A percentile compares a stretch with the other conserved stretches of the same genome.
These are phyloP conservation scores for Fomitopsis betulina DNA, from an alignment of 1,284 basidiomycete genomes.

Conservation along the genomic window DNA sequence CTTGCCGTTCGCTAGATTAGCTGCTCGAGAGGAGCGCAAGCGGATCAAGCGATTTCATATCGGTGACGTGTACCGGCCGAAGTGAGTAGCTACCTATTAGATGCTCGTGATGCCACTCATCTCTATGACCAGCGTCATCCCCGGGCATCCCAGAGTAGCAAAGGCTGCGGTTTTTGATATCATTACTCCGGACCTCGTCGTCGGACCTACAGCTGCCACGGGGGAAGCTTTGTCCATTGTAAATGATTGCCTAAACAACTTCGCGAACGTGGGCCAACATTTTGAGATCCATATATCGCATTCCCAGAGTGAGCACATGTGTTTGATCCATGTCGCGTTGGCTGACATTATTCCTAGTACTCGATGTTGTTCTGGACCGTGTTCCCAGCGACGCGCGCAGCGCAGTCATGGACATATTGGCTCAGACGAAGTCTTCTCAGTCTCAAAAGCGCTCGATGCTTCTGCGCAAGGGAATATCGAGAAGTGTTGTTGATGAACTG, in stretches of 20 bases:
- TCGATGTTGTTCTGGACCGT: slow-evolving; percentile 56
- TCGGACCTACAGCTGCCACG: slow-evolving; percentile 57
- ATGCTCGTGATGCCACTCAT: not conserved
- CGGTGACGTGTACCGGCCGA: slow-evolving; percentile 63
- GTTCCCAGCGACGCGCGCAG: slow-evolving; percentile 50
- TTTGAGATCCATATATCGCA: slow-evolving; percentile 77
- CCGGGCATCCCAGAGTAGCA: slow-evolving; percentile 66
- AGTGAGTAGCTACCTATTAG: slow-evolving; percentile 35
- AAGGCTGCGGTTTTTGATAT: slow-evolving; percentile 80
- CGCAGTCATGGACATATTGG: slow-evolving; percentile 56
- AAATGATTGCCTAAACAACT: slow-evolving; percentile 60
- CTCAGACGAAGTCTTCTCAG: slow-evolving; percentile 55
- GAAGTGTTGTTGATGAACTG: slow-evolving; percentile 63
- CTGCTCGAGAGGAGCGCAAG: slow-evolving; percentile 67
- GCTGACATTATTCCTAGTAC: slow-evolving; percentile 39
- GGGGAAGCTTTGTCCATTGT: slow-evolving; percentile 69
- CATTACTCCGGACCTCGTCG: slow-evolving; percentile 63
- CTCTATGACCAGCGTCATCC: slow-evolving; percentile 39
- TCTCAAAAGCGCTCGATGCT: slow-evolving; percentile 67
- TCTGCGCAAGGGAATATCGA: slow-evolving; percentile 59
- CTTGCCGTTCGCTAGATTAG: slow-evolving; percentile 81
- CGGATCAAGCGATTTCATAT: slow-evolving; percentile 92
- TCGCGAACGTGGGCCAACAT: slow-evolving; percentile 59
- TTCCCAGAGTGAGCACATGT: slow-evolving; percentile 50
- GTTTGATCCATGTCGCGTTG: not conserved